These are phyloP conservation scores for Platanthera guangdongensis DNA, from an alignment of 106 monocot genomes.

Conservation along the genomic window DNA sequence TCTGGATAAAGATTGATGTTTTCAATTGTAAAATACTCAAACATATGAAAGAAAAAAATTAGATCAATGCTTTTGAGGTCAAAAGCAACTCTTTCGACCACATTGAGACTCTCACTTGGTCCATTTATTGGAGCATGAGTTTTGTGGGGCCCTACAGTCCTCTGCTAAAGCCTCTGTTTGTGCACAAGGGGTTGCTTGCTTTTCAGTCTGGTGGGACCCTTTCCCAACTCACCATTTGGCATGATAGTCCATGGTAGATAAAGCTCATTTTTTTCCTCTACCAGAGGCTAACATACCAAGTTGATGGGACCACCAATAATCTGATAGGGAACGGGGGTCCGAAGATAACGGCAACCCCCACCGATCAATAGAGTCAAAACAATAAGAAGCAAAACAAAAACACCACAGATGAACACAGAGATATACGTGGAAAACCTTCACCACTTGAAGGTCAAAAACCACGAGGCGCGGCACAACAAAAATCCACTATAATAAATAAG, in stretches of 20 bases:
- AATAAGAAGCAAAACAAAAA: too few species aligned
- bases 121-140: not conserved
- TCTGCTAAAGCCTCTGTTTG: constrained; percentile 1
- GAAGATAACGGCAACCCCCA: too few species aligned
- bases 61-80: constrained; percentile 2
- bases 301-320: not conserved
- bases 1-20: not conserved
- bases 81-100: constrained; percentile 5
- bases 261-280: not conserved
- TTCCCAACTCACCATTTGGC: not conserved
- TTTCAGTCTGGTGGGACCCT: constrained; percentile 1
- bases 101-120: not conserved
- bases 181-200: not conserved
- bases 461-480: too few species aligned
- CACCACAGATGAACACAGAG: too few species aligned
- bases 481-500: too few species aligned
- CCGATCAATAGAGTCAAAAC: too few species aligned
- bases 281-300: not conserved
- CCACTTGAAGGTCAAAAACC: too few species aligned
- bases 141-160: not conserved
- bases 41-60: not conserved
- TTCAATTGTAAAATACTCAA: not conserved
- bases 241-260: not conserved
- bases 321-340: too few species aligned
- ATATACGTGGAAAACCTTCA: too few species aligned